Evolutionary conservation across 192 early-diverging fungal genomes (phyloP).

Genomic region (Coemansia sp.): DNA sequence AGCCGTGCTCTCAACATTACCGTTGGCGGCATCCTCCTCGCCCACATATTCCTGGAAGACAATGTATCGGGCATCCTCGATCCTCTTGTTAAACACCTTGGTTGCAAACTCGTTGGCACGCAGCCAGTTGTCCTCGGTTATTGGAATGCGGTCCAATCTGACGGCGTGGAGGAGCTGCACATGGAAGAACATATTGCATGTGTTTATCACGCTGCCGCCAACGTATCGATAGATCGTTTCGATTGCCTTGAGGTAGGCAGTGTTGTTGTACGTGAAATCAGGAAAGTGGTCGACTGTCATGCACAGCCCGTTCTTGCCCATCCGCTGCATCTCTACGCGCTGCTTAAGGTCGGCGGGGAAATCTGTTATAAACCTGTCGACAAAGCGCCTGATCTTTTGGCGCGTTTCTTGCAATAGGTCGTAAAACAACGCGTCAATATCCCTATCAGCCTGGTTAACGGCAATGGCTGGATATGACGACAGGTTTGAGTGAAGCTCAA

Average conservation of each 20-base stretch:
- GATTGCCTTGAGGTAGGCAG: conserved; percentile 26
- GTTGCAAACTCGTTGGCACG: conserved; percentile 50
- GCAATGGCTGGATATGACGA: conserved; percentile 15
- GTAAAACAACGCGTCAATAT: conserved; percentile 28
- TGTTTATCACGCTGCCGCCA: conserved; percentile 27
- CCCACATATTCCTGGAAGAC: conserved; percentile 35
- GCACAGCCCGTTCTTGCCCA: conserved; percentile 35
- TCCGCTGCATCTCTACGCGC: conserved; percentile 27
- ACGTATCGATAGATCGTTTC: conserved; percentile 26
- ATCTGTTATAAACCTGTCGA: conserved; percentile 23
- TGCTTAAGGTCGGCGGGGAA: conserved; percentile 42
- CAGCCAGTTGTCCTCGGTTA: conserved; percentile 30
- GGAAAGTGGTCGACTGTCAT: conserved; percentile 29
- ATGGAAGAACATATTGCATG: conserved; percentile 48
- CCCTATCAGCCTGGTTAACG: conserved; percentile 13
- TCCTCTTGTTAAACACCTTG: conserved; percentile 38
- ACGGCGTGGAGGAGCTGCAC: conserved; percentile 27
- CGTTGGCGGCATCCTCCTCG: not conserved
- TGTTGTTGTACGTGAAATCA: conserved; percentile 28
- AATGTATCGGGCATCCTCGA: conserved; percentile 28
- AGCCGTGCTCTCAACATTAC: not conserved
- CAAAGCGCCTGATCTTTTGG: conserved; percentile 34
- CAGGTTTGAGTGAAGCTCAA: conserved; percentile 18
- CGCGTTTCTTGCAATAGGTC: conserved; percentile 26
- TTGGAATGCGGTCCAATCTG: conserved; percentile 18